Base-by-base conservation (phyloP, 2,329 filamentous ascomycete genomes). In the Phialemoniopsis sp. region DNA sequence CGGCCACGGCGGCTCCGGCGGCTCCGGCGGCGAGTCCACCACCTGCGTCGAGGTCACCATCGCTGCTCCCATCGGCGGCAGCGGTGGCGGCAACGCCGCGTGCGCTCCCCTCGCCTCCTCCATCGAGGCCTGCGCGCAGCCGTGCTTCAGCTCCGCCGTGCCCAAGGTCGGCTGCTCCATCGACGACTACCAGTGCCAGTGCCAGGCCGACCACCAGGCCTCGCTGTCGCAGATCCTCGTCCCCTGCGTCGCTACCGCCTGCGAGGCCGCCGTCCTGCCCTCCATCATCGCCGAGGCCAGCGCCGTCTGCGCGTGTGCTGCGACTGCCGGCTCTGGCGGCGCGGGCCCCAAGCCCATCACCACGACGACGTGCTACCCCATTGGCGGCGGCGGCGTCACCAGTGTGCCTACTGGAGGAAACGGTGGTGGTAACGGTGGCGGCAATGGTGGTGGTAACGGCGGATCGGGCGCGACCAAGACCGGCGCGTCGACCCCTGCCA, bases 171-270 rank as follows among this genome's bases (percentile, higher is more conserved):
- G 37, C 21, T 42, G 39, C 19, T 8, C 21, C 28, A 9, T 29
- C 32, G 31, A n/a, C 31, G 31, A 36, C 37, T 34, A 40, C 31
- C 6, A 14, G 17, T 37, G 39, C 38, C 37, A 39, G 38, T 47
- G 43, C 21, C 38, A 41, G 19, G 34, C 28, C 13, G 37, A 39
- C n/a, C 35, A 41, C 21, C 21, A 26, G 21, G 21, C 21, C 21
- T 26, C 21, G 6, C 21, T 26, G 6, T 26, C 21, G 6, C 21
- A 26, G 21, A 26, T 26, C 21, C 21, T 26, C n/a, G 9, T 40
- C 15, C 40, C 38, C 32, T 45, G 43, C 15, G 38, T 45, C 5
- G 6, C 38, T 12, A 36, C 28, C 13, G 33, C 12, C 26, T 45
- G 43, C 29, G 21, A 26, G 21, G 21, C 21, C 21, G 32, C 2